These are phyloP conservation scores for Triticum turgidum DNA, from an alignment of 176 grass and related monocot genomes.

Conservation along the genomic window DNA sequence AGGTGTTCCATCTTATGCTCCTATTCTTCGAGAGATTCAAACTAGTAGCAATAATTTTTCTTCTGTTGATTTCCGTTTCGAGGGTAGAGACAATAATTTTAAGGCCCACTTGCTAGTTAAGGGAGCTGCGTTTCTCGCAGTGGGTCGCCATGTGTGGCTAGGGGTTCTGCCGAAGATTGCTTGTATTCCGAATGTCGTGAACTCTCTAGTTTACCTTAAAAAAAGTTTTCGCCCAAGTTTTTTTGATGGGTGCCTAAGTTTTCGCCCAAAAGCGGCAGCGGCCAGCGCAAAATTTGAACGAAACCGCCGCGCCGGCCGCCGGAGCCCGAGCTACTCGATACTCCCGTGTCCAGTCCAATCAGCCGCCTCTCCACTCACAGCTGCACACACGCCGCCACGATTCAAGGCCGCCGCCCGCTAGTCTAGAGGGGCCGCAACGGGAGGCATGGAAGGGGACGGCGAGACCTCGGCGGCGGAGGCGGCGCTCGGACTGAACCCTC, in stretches of 20 bases:
- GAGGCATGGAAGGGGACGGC: conserved; percentile 12
- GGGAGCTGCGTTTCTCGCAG: no score
- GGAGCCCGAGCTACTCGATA: not conserved
- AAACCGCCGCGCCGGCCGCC: not conserved
- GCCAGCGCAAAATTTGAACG: not conserved
- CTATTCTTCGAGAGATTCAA: no score
- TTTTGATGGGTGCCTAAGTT: not conserved
- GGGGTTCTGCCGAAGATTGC: no score
- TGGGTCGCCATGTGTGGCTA: no score
- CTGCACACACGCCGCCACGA: not conserved
- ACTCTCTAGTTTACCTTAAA: no score
- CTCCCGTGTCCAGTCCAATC: not conserved
- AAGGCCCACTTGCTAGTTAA: no score
- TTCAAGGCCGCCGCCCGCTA: not conserved
- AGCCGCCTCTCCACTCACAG: not conserved
- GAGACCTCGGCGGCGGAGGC: conserved; percentile 33
- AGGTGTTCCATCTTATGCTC: no score
- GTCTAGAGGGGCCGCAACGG: not conserved
- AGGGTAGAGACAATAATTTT: no score
- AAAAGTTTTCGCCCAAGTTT: no score
- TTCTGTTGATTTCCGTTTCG: no score
- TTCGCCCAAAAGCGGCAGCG: not conserved
- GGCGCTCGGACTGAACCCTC: conserved; percentile 38
- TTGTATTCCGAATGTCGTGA: no score
- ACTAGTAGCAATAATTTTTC: no score